These are phyloP conservation scores for Cornus florida DNA, from an alignment of 148 eudicot species.

Conservation along the genomic window DNA sequence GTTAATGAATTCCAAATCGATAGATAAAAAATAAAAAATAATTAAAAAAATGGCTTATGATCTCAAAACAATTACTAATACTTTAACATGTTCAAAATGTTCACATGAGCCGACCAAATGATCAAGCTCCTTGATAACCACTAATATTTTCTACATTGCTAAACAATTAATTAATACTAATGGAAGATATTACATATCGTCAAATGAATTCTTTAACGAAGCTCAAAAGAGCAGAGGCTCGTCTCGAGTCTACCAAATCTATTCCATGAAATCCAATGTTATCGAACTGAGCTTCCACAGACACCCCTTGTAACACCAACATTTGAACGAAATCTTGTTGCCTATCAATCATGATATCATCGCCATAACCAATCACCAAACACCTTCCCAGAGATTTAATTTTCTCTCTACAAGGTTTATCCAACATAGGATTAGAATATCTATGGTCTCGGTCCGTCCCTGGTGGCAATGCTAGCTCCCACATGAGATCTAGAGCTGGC, in stretches of 20 bases:
- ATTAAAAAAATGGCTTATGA: too few species aligned
- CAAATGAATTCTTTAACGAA: slow-evolving; percentile 55
- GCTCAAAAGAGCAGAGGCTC: slow-evolving; percentile 42
- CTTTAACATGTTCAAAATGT: too few species aligned
- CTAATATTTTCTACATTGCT: too few species aligned
- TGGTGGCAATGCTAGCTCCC: slow-evolving; percentile 65
- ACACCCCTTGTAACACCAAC: slow-evolving; percentile 61
- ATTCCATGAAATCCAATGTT: slow-evolving; percentile 73
- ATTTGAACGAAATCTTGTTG: slow-evolving; percentile 72
- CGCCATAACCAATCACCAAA: slow-evolving; percentile 73
- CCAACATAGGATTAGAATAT: slow-evolving; percentile 62
- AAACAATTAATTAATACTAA: too few species aligned
- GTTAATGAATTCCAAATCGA: too few species aligned
- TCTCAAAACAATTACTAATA: too few species aligned
- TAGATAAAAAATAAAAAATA: too few species aligned
- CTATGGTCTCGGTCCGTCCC: slow-evolving; percentile 64
- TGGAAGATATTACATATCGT: background rate
- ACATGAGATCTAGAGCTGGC: slow-evolving; percentile 54
- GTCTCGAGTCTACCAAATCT: slow-evolving; percentile 54
- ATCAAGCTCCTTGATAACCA: too few species aligned
- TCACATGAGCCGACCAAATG: too few species aligned
- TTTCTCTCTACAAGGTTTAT: slow-evolving; percentile 32
- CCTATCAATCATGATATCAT: slow-evolving; percentile 73
- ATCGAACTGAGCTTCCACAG: slow-evolving; percentile 70
- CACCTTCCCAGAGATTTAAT: slow-evolving; percentile 46